A percentile compares a stretch with the other conserved stretches of the same genome.
Conservation (phyloP, 352 stramenopile genomes). For the Phytopythium boreale region DNA sequence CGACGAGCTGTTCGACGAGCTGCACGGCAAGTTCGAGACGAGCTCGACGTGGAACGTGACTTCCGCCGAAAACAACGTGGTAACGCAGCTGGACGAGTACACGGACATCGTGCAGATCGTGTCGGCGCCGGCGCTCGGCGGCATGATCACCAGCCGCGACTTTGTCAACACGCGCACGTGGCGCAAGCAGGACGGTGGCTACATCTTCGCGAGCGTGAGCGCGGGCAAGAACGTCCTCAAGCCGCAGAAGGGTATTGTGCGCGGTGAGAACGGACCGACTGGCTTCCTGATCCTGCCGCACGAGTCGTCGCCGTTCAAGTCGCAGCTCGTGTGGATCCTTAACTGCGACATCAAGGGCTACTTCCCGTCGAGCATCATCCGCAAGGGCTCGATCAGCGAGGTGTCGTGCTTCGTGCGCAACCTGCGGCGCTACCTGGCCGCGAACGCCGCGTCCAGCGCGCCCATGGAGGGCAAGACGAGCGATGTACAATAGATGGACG, state of each 20-base stretch:
- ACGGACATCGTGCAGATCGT: constrained; percentile 74
- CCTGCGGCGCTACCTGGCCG: constrained; percentile 60
- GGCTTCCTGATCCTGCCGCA: constrained; percentile 76
- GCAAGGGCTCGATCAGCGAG: constrained; percentile 78
- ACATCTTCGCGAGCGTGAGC: constrained; percentile 60
- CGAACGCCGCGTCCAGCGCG: constrained; percentile 24
- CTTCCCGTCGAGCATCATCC: constrained; percentile 74
- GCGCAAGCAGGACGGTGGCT: constrained; percentile 69
- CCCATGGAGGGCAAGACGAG: constrained; percentile 16
- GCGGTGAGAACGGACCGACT: constrained; percentile 70
- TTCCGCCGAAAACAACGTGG: constrained; percentile 69
- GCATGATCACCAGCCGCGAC: constrained; percentile 79
- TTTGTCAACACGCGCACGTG: constrained; percentile 79
- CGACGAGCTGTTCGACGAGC: constrained; percentile 77
- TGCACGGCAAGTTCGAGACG: constrained; percentile 73
- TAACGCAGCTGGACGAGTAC: constrained; percentile 60
- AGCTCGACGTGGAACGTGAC: constrained; percentile 78
- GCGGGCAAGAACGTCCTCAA: constrained; percentile 74
- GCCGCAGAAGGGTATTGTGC: constrained; percentile 66
- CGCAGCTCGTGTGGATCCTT: constrained; percentile 75
- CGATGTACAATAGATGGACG: constrained; percentile 21
- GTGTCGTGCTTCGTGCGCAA: constrained; percentile 80
- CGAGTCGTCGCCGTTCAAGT: constrained; percentile 73
- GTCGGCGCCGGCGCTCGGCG: constrained; percentile 58
- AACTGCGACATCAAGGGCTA: constrained; percentile 88